Base-by-base conservation (phyloP, 495 filamentous ascomycete species). In the Podospora didyma region DNA sequence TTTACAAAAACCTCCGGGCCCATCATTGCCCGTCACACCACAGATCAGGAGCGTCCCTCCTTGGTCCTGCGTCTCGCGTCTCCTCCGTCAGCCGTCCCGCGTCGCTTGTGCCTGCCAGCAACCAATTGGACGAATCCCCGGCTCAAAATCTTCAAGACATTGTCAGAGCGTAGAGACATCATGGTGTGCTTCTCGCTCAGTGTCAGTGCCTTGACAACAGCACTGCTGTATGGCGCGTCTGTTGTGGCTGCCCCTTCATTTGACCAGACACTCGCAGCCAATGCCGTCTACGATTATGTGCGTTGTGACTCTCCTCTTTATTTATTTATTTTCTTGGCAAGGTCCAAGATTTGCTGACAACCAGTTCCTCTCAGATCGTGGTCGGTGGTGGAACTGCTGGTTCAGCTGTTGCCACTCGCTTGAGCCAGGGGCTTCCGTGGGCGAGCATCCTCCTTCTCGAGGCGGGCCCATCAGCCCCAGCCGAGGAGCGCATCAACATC, bases 321-420 rank as follows among this genome's bases (percentile, higher is more conserved):
- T 16, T 1, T 10, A 16, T 37, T 16, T 37, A 37, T 37, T 16
- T 10, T 2, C 9, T 16, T 37, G 34, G 16, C 34, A 9, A 31
- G 9, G 9, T 31, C 4, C 9, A 31, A 31, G 4, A 3, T 4
- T 31, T 31, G 26, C 26, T 31, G 26, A 31, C 26, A 9, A 44
- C 41, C 19, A 44, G 16, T 20, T n/a, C 4, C 16, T 5, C 26
- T 3, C 19, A 63, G 63, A 59, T 94, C 59, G 85, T 92, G 64
- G 82, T 91, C 3, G 77, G 78, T 6, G 83, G 82, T 53, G 83
- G 83, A 9, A 85, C 81, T 1, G 81, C 82, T 14, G 82, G 83
- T 34, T 76, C 75, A 47, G 71, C 73, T 11, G 70, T 85, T 28
- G 83, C 82, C 12, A 77, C 76, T 17, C 76, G 83, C 46, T 75